phyloP scores from a whole-genome alignment of 768 basidiomycete species.

The Mycena kentingensis region DNA sequence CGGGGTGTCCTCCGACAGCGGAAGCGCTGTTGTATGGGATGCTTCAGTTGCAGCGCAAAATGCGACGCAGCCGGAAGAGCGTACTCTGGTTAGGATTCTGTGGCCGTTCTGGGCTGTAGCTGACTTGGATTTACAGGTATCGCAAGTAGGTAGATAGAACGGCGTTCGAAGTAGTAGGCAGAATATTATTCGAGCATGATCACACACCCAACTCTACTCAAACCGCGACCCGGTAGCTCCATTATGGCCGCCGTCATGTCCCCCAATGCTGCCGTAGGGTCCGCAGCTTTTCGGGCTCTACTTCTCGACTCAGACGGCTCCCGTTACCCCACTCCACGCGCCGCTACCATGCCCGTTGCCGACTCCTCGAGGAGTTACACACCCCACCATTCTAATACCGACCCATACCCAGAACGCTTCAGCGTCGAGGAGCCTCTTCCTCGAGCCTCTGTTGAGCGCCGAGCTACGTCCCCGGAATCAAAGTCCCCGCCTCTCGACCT shows the following conservation, averaged over 20 bases:
- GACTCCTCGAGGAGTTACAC: constrained; percentile 12
- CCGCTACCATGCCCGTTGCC: constrained; percentile 4
- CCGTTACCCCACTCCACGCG: constrained; percentile 15
- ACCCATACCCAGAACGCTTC: constrained; percentile 41
- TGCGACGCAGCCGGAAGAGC: constrained; percentile 84
- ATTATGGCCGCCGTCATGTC: constrained; percentile 9
- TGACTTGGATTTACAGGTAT: constrained; percentile 42
- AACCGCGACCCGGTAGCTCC: background rate
- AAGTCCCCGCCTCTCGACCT: constrained; percentile 24
- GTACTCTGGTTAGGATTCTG: constrained; percentile 71
- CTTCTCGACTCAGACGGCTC: constrained; percentile 18
- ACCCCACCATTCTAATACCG: constrained; percentile 13
- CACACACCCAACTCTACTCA: background rate
- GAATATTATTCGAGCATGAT: constrained; percentile 3
- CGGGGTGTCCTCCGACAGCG: constrained; percentile 93
- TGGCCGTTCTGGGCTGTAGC: constrained; percentile 1
- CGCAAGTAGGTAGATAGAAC: constrained; percentile 45
- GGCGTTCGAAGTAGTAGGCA: constrained; percentile 16
- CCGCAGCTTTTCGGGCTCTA: constrained; percentile 15
- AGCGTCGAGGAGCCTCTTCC: constrained; percentile 51
- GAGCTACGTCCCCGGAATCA: constrained; percentile 33
- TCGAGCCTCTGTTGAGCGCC: constrained; percentile 38
- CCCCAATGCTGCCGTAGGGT: constrained; percentile 7
- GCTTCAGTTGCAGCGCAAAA: constrained; percentile 96
- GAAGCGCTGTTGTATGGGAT: constrained; percentile 96